These are phyloP conservation scores for Trebouxia gelatinosa DNA, from an alignment of 163 green algal species.

Conservation along the genomic window DNA sequence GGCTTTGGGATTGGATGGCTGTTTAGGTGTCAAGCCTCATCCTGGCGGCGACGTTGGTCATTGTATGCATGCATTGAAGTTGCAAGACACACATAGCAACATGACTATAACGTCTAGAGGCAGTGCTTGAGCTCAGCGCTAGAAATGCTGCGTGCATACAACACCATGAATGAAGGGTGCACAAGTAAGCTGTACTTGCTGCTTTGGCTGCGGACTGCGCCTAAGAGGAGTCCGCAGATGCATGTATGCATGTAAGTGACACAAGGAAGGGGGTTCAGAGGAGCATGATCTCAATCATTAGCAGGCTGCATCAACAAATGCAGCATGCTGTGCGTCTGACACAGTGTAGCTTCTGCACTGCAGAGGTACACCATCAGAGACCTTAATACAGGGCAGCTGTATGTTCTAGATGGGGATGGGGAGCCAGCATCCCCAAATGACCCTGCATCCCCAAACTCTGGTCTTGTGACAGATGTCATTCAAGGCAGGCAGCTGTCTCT, in stretches of 20 bases:
- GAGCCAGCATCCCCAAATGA: background rate
- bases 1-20: no score
- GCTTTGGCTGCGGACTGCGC: no score
- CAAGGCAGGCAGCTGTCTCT: constrained; percentile 40
- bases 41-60: no score
- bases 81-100: no score
- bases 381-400: constrained; percentile 41
- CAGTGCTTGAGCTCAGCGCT: no score
- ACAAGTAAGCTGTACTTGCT: no score
- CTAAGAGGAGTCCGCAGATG: no score
- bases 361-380: constrained; percentile 42
- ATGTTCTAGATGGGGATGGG: constrained; percentile 28
- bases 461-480: constrained; percentile 43
- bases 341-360: background rate
- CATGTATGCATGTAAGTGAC: background rate
- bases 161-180: no score
- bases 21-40: no score
- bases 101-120: no score
- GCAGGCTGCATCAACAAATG: background rate
- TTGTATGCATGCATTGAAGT: no score
- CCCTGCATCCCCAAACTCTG: background rate
- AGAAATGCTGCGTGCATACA: no score
- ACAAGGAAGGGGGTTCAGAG: background rate
- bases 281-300: background rate
- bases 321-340: background rate